Evolutionary conservation across 495 filamentous ascomycete genomes (phyloP), one percentile per base, ranked within the genome.

Genomic region (Penicillium taxi): DNA sequence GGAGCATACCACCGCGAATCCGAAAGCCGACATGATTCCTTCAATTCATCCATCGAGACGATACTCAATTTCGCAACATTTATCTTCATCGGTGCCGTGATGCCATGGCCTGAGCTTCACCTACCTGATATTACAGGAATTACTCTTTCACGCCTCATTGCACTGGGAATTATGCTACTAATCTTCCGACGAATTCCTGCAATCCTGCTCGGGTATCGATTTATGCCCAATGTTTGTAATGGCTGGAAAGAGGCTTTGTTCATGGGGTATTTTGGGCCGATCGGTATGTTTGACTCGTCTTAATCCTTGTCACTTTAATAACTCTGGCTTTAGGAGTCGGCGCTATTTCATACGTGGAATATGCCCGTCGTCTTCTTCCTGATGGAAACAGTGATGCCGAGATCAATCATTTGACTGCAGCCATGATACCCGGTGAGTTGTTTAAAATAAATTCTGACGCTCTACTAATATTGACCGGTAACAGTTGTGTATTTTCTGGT

Each of bases 401-500:
- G 45, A 70, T 75, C 29, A 72, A 70, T n/a, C 52, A 56, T 32
- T 39, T 78, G 21, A 62, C 71, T 4, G 56, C 62, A 20, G 63
- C 61, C 21, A 72, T 78, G 53, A 47, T 57, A 9, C 71, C 69
- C 29, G 52, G 58, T 65, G 38, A 37, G 46, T n/a, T n/a, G n/a
- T n/a, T n/a, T n/a, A n/a, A n/a, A n/a, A 13, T 21, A 4, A 12
- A 2, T n/a, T 16, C 6, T 8, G 1, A 2, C 3, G 2, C 9
- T 9, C 19, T 0, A 17, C 2, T 2, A 14, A 8, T 8, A 9
- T 17, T 19, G 11, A 2, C 4, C 13, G 13, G 41, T 29, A 39
- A 48, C 26, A 12, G 70, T 74, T 5, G 74, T 77, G 4, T 78
- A 76, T 47, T 78, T 67, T 54, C 66, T 79, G 4, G 73, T 77